These are phyloP conservation scores for Wickerhamomyces strasburgensis DNA, from an alignment of 805 yeast genomes.

Conservation along the genomic window DNA sequence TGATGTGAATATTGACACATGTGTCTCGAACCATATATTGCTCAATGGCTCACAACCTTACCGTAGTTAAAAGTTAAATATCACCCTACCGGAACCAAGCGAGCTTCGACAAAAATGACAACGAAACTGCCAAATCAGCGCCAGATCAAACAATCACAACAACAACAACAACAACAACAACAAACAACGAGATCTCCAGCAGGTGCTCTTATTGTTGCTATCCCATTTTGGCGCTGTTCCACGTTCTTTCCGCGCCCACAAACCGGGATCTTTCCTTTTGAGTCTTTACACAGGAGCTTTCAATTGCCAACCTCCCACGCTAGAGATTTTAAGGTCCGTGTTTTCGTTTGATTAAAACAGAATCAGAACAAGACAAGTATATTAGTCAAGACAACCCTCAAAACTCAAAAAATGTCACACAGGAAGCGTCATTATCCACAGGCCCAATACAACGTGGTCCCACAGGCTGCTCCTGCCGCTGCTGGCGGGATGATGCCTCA, in stretches of 20 bases:
- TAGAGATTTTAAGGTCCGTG: too few relatives aligned
- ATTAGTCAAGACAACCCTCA: neutral
- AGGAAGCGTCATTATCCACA: conserved; percentile 31
- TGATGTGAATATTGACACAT: too few relatives aligned
- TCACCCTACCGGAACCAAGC: neutral
- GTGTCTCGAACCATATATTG: neutral
- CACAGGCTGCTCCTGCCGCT: conserved; percentile 7
- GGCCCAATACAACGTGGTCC: conserved; percentile 22
- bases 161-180: too few relatives aligned
- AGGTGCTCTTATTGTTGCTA: too few relatives aligned
- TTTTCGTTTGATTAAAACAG: too few relatives aligned
- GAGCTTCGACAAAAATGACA: neutral
- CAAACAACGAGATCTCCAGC: too few relatives aligned
- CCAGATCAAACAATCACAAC: too few relatives aligned
- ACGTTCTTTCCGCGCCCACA: too few relatives aligned
- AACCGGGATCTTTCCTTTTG: too few relatives aligned
- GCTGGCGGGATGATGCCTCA: conserved; percentile 8
- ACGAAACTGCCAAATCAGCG: neutral
- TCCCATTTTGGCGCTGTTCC: too few relatives aligned
- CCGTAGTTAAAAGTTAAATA: neutral
- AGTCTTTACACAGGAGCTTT: too few relatives aligned
- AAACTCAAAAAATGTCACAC: conserved; percentile 19
- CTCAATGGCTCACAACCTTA: neutral
- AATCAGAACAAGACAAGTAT: neutral
- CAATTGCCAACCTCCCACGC: too few relatives aligned